Evolutionary conservation across 345 rosid genomes (phyloP), one percentile per base, ranked within the genome.

Genomic region (Euphorbia peplus): DNA sequence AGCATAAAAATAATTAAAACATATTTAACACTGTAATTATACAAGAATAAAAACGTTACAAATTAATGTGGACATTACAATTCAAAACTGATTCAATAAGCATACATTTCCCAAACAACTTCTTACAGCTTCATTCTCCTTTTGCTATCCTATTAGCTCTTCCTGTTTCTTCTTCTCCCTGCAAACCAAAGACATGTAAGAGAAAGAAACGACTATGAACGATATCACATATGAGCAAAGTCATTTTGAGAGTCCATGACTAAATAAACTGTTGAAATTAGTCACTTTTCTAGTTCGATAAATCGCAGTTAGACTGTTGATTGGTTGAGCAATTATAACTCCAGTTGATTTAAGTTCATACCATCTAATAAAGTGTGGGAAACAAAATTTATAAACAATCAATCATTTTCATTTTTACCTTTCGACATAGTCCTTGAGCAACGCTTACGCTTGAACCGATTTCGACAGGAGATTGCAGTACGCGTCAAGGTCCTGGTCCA

Each of bases 91-190:
- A n/a, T n/a, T n/a, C n/a, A n/a, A n/a, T n/a, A n/a, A n/a, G n/a
- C n/a, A n/a, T n/a, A n/a, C n/a, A n/a, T n/a, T n/a, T 29, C 93
- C 92, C 77, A 81, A 26, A 72, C 90, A 95, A 70, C 82, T 84
- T 60, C 81, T 81, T 60, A 91, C 72, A 5, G 96, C 86, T 77
- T 91, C 99, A 25, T 79, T 91, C 50, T 93, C 87, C 70, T 86
- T 87, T 73, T 87, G 93, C 11, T 96, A 79, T 73, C 79, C 90
- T 5, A 84, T 63, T 73, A 93, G 76, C 74, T 91, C 97, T 76
- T 84, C 93, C 74, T 59, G 83, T 74, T 95, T 91, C 83, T 86
- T 95, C 90, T 91, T 95, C 82, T 95, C 99, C 90, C 96, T 95
- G 88, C 41, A 77, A 74, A 30, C 51, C 70, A 28, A 19, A 71